Base-by-base conservation (phyloP, 78 protist species). In the Dictyostelium capitatum region DNA sequence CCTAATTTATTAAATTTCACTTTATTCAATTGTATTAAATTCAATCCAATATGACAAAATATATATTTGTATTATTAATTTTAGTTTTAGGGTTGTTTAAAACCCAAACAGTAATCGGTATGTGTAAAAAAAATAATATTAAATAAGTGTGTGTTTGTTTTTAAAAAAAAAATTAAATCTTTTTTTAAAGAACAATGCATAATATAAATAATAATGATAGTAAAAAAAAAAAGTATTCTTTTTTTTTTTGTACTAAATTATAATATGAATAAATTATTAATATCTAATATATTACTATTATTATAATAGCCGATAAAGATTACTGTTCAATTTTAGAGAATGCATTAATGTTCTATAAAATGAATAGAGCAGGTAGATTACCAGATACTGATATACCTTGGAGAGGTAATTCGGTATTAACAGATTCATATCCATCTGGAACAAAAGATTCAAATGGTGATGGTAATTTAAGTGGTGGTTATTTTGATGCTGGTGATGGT, bases 401-500 rank as follows among this genome's bases (percentile, higher is more conserved):
- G 82, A 75, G 82, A 75, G 64, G 64, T 6, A 50, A 75, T 28
- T 48, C 82, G 0, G 64, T 65, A 25, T 50, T 75, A 20, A 51
- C 48, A 28, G 82, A 75, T 75, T 65, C 65, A 19, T 48, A 19
- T 46, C 79, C 79, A 6, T 3, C 9, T n/a, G 43, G 54, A n/a
- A 20, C 32, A 0, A 73, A 43, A 75, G 82, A 75, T 48, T 30
- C 64, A 14, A 75, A 75, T 75, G 82, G 82, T 28, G 64, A 75
- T 75, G 65, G 82, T 51, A 50, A 75, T 75, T 43, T 75, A 50
- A 37, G 56, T 28, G 51, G 51, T 37, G 87, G 87, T 54, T 80
- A 80, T 28, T 80, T 37, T 30, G 87, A 80, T 69, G 87, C 87
- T n/a, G 89, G 89, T 53, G 89, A 82, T 53, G 48, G 50, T 59